These are phyloP conservation scores for Zygoascus tannicola DNA, from an alignment of 805 yeast genomes.

Conservation along the genomic window DNA sequence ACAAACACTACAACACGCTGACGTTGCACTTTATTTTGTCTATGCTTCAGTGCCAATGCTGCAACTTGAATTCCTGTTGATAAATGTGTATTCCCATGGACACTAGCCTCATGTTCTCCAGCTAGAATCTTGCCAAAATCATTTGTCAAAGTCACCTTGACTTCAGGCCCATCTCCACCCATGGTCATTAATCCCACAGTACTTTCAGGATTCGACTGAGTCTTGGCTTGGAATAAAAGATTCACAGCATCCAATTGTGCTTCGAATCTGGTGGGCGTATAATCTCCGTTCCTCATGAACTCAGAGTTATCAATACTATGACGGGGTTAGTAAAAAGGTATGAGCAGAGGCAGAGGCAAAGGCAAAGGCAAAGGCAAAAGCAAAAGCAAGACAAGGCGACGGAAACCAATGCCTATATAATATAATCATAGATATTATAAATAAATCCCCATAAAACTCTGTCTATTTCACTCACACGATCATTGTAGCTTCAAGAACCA, in stretches of 20 bases:
- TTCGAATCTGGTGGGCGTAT: constrained; percentile 74
- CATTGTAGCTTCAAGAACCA: constrained; percentile 96
- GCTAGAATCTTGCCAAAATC: constrained; percentile 79
- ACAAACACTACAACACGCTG: constrained; percentile 87
- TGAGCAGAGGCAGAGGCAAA: too few relatives aligned
- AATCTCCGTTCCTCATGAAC: constrained; percentile 93
- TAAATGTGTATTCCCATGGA: constrained; percentile 60
- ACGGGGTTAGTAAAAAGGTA: too few relatives aligned
- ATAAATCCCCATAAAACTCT: neutral
- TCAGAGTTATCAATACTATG: constrained; percentile 75
- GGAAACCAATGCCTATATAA: too few relatives aligned
- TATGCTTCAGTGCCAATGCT: constrained; percentile 83
- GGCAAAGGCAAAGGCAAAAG: too few relatives aligned
- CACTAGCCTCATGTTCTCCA: constrained; percentile 69
- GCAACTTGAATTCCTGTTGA: constrained; percentile 89
- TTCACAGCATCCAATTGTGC: constrained; percentile 91
- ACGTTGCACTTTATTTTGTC: constrained; percentile 86
- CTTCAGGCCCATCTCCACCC: constrained; percentile 72
- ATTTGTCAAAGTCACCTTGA: constrained; percentile 77
- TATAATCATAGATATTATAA: too few relatives aligned
- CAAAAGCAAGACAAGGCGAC: too few relatives aligned
- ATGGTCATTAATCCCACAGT: constrained; percentile 86
- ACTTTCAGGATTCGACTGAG: constrained; percentile 84
- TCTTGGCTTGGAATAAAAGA: constrained; percentile 73
- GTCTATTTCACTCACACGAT: constrained; percentile 41